Evolutionary conservation across 129 eudicot genomes (phyloP), one percentile per base, ranked within the genome.

Genomic region (Pittosporum tobira): DNA sequence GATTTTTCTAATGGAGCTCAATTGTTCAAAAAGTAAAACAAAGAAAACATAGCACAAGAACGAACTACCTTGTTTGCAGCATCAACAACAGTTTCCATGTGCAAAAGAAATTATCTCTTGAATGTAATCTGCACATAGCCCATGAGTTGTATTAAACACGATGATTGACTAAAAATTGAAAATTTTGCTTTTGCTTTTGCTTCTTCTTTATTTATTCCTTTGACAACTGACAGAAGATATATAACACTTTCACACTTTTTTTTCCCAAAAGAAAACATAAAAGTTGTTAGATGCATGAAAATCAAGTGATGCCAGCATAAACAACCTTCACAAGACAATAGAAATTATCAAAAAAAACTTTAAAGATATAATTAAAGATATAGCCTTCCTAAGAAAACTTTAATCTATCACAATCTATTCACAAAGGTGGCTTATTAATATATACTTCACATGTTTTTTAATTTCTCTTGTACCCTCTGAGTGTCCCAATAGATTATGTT

Each of bases 41-140:
- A 49, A 6, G 27, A 38, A 27, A 51, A 51, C 0, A 15, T 22
- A 48, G 23, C 6, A 36, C 46, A 53, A 57, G 37, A 61, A 60
- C n/a, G 23, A 59, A 26, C 1, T 61, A 70, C 76, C 88, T 71
- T 64, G 73, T 67, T 70, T 43, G 88, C 69, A 67, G 75, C 69
- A 54, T 78, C 86, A 69, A 72, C 76, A 68, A 73, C 81, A 61
- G 89, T 28, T 86, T 81, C 50, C 63, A 58, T 58, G 48, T 20
- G 63, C 19, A 29, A 58, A 3, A 1, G 25, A 16, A 58, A 11
- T 25, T 38, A 58, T 21, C 20, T 8, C 20, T 58, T 40, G 29
- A 8, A 14, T 0, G 19, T 58, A 40, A 34, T 22, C 50, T 58
- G 49, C 63, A 58, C 23, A 38, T 36, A 38, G 4, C 13, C 3